Base-by-base conservation (phyloP, 2,329 filamentous ascomycete genomes). In the Harringtonia lauricola region DNA sequence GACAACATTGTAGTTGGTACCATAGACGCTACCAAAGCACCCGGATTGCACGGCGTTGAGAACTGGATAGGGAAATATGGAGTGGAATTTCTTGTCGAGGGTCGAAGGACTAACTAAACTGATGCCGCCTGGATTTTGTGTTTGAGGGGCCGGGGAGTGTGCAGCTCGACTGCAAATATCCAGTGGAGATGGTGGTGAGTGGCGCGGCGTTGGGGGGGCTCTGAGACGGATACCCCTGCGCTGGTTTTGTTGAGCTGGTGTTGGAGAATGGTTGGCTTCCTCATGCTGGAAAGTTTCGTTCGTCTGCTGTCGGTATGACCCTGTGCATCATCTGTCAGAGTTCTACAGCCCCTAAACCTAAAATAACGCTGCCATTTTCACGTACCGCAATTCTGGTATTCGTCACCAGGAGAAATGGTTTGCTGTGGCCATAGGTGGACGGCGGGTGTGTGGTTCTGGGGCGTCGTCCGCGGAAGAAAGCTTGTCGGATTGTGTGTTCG, bases 11-110 rank as follows among this genome's bases (percentile, higher is more conserved):
- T 87, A 74, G 51, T 81, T 74, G 0, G 75, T 76, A 7, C 70
- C 64, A 57, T 85, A 90, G 1, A 85, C 70, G 0, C 68, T 58
- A 0, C 70, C 57, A 52, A 90, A 92, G 53, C 82, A 87, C 55
- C 81, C 86, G 0, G 86, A 92, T 55, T 94, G 86, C 0, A 90
- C 73, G 8, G 81, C 84, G 57, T 94, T 94, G 64, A 94, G 87
- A 0, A 83, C 60, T 2, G 78, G 72, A 51, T 83, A 92, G 0
- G 79, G 72, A 53, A 92, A 94, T 1, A 90, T 58, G 1, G 74
- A 63, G 19, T 78, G 75, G 51, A 87, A 77, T 6, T 29, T 31
- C 31, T 72, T 74, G 60, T 89, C 81, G 2, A 86, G 81, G 1
- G 92, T 65, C 6, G 57, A 57, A 15, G 65, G 60, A 36, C 57